Percentiles rank a stretch among this genome's conserved stretches.
These are phyloP conservation scores for Colletotrichum gigasporum DNA, from an alignment of 2,329 filamentous ascomycete genomes.

Conservation along the genomic window DNA sequence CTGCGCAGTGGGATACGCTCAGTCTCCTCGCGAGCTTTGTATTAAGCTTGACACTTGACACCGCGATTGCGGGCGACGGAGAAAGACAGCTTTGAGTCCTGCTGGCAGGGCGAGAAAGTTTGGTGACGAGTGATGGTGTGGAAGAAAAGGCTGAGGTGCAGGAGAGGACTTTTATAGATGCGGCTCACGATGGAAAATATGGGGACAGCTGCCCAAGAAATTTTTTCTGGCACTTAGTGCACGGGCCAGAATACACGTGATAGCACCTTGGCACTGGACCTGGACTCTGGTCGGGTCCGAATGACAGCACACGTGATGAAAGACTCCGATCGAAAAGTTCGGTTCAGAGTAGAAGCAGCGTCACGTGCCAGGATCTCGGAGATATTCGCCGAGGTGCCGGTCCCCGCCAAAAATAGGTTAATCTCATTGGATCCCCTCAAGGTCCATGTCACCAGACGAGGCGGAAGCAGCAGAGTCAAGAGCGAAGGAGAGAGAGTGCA, in stretches of 20 bases:
- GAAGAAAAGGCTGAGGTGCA: neutral
- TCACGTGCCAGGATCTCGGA: slow-evolving; percentile 8
- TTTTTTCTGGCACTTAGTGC: slow-evolving; percentile 19
- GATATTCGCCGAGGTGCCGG: slow-evolving; percentile 20
- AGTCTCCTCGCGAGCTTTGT: neutral
- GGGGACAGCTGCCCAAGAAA: slow-evolving; percentile 7
- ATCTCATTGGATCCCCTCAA: slow-evolving; percentile 18
- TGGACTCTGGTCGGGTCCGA: neutral
- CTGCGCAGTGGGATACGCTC: neutral
- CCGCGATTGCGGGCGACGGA: neutral
- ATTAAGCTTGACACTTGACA: neutral
- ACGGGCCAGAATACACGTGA: neutral
- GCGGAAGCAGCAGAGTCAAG: neutral
- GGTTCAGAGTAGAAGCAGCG: neutral
- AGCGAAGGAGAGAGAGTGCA: neutral
- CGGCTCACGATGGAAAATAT: slow-evolving; percentile 26
- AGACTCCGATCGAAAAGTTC: neutral
- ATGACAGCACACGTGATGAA: neutral
- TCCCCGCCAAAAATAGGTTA: neutral
- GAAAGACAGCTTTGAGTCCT: neutral
- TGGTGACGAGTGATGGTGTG: neutral
- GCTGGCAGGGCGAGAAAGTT: neutral
- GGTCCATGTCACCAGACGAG: slow-evolving; percentile 28
- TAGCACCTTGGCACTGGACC: neutral
- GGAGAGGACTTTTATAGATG: slow-evolving; percentile 26